Evolutionary conservation across 2,329 filamentous ascomycete genomes (phyloP), one percentile per base, ranked within the genome.

Genomic region (Trichoderma endophyticum): DNA sequence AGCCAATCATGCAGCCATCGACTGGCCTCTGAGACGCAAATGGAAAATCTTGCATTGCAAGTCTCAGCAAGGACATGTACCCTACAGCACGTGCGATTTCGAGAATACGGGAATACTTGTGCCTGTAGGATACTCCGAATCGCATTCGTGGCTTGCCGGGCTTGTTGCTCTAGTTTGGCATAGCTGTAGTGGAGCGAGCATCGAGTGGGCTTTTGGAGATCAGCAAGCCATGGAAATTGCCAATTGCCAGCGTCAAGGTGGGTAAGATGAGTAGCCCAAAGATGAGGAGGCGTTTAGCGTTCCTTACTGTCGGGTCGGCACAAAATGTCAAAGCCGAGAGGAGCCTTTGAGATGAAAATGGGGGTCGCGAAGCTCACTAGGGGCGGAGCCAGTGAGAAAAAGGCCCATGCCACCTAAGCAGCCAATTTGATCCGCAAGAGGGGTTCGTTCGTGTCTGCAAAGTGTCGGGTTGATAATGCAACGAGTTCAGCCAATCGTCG

Each of bases 291-390:
- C 34, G 56, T 57, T 51, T 71, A 57, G 66, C 71, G 71, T 71
- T 65, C 71, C 71, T 59, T 26, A 65, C 71, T 65, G 71, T 72
- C 71, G 70, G 70, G 71, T 72, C 70, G 70, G 26, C 26, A 18
- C 36, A 63, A 71, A 57, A 34, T 32, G 69, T 34, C 51, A 51
- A 51, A 51, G 62, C 34, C 26, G 51, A 61, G 54, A 61, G 54
- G 36, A 61, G 30, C 60, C 60, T n/a, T 64, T 12, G 48, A 51
- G 12, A 43, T 62, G 61, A 26, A 60, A 48, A 69, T 48, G 56
- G 64, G 64, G 64, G 28, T 48, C 48, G 15, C 15, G 32, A 28
- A 28, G 61, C 32, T 54, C 30, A 36, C 48, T 39, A 66, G 48
- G 32, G 30, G 64, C 24, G 48, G 48, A 57, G 21, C 64, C 48